Evolutionary conservation across 352 stramenopile genomes (phyloP), one percentile per base, ranked within the genome.

Genomic region (Halophytophthora polymorphica): DNA sequence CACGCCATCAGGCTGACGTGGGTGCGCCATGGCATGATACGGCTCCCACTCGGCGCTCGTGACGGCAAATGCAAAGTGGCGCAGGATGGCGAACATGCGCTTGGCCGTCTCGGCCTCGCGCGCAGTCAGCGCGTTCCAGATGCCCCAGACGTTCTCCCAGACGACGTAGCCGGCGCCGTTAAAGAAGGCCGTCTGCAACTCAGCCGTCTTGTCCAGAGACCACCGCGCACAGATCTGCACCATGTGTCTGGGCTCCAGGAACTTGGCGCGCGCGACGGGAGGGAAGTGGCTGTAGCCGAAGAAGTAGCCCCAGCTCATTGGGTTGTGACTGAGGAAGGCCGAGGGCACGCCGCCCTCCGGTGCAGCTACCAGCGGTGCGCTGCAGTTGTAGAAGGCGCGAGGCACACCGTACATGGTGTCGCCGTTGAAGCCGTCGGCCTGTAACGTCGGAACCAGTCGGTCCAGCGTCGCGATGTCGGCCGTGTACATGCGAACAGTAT

Each of bases 141-240:
- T 92, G 14, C 86, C 82, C 86, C 86, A 95, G 15, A 95, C 81
- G 51, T 95, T 95, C 41, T 95, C 86, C 86, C 86, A 95, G 5
- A 90, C 58, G 18, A 93, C 86, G 57, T 92, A 94, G 4, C 86
- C 83, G n/a, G 71, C 76, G 10, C 82, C 83, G 53, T 95, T 95
- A 52, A 94, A 95, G 50, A 91, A 90, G 15, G 86, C 71, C 2
- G 56, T 71, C 18, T 91, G 74, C 11, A 95, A 22, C 31, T 92
- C 85, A 0, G 64, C 45, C 8, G 70, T 58, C 21, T 66, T 61
- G 57, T 91, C 77, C n/a, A 90, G 68, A 23, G 86, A 93, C 83
- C 86, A 94, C 6, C 86, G 74, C 12, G 79, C 77, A 37, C 83
- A 94, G 25, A 93, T 61, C 47, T 93, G 79, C 8, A 90, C 81